Evolutionary conservation across 2,329 filamentous ascomycete species (phyloP), one percentile per base, ranked within the genome.

Genomic region (Aspergillus latus): DNA sequence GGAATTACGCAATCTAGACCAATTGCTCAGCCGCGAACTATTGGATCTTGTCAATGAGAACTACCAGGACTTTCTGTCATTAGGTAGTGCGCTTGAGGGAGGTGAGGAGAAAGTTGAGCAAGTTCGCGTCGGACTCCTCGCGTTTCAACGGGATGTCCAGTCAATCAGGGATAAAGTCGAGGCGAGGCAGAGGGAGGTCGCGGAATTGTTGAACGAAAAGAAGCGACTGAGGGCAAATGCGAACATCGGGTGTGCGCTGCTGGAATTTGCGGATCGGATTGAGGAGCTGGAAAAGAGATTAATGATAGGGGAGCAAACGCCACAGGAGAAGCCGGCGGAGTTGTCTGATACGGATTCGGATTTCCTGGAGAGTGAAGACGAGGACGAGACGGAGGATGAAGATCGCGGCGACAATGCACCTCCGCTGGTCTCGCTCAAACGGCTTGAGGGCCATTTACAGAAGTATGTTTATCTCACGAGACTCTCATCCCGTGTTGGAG

Each of bases 1-100:
- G 4, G 95, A 99, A 68, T 81, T 99, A 13, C 87, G 92, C 44
- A 85, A 92, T 57, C 83, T 95, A 51, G 90, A 87, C 64, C 84
- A 89, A 64, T 82, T 88, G 16, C 87, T 99, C 59, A 89, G 87
- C 67, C 85, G 88, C 60, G 94, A 99, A 76, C 82, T 99, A 2
- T 81, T 99, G 15, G 93, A 97, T 75, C 84, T 99, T 6, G 94
- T 99, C 63, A 99, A 99, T 70, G 84, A 88, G 50, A 96, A 99
- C 74, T 97, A 99, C 72, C 88, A 91, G 47, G 89, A 93, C 56
- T 99, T 99, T 66, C 75, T 99, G 4, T 87, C 87, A 0, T 77
- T 99, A 0, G 95, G 94, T 0, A 85, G 83, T 46, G 89, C 91
- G 65, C 77, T 99, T 43, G 84, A 85, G 52, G 92, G 92, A 2